phyloP scores from a whole-genome alignment of 768 basidiomycete genomes.

The Plicaturopsis crispa region DNA sequence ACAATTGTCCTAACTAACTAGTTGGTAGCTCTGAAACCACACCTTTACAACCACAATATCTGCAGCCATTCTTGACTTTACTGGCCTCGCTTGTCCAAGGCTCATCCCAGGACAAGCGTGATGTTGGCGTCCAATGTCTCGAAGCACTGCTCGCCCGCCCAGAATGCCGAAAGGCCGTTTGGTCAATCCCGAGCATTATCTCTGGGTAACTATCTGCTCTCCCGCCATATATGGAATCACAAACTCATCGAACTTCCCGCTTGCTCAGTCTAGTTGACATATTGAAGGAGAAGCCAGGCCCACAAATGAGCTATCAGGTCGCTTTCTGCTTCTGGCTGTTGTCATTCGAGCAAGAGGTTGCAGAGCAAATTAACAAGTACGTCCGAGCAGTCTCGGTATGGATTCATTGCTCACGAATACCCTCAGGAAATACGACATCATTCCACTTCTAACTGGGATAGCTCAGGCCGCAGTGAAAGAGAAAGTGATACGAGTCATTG shows the following conservation, averaged over 20 bases:
- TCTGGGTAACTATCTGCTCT: constrained; percentile 41
- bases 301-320: constrained; percentile 95
- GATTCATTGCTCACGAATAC: constrained; percentile 4
- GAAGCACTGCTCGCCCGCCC: constrained; percentile 79
- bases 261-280: constrained; percentile 68
- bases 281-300: constrained; percentile 70
- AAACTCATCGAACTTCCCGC: constrained; percentile 1
- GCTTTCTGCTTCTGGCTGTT: constrained; percentile 91
- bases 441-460: constrained; percentile 75
- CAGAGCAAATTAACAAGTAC: constrained; percentile 83
- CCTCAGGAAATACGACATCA: constrained; percentile 81
- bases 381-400: constrained; percentile 13
- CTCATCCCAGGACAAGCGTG: constrained; percentile 59
- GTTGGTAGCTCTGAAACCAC: constrained; percentile 39
- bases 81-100: constrained; percentile 59
- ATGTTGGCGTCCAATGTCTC: constrained; percentile 87
- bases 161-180: constrained; percentile 73
- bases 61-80: constrained; percentile 52
- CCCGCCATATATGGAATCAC: neutral
- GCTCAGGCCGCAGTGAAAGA: constrained; percentile 92
- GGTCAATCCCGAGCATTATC: constrained; percentile 65
- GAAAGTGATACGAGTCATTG: constrained; percentile 89
- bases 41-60: constrained; percentile 39
- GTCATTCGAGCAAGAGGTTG: constrained; percentile 82
- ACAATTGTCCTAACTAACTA: constrained; percentile 3